Evolutionary conservation across 148 eudicot species (phyloP).

Genomic region (Nyssa sinensis): DNA sequence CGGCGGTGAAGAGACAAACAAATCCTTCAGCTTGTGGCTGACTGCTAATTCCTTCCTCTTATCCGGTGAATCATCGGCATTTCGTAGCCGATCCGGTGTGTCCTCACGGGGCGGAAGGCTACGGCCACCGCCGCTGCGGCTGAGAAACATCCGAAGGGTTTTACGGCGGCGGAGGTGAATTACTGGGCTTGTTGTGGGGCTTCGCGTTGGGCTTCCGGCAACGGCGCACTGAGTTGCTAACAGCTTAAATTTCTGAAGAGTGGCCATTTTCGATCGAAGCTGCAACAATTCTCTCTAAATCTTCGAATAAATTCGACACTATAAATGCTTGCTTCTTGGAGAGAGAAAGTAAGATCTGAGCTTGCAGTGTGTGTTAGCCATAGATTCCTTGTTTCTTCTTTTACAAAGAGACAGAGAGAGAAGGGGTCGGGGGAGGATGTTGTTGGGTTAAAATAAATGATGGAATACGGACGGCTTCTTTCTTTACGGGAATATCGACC

Average conservation of each 20-base stretch:
- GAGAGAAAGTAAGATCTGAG: slow-evolving; percentile 20
- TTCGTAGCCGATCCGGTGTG: slow-evolving; percentile 20
- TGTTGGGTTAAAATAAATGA: too few species aligned
- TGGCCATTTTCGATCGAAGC: slow-evolving; percentile 39
- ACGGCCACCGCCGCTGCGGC: slow-evolving; percentile 34
- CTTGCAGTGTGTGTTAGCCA: slow-evolving; percentile 1
- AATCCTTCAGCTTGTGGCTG: slow-evolving; percentile 67
- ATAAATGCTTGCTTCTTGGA: not conserved
- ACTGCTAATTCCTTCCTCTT: slow-evolving; percentile 30
- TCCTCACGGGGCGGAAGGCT: slow-evolving; percentile 29
- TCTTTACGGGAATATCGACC: too few species aligned
- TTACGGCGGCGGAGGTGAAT: slow-evolving; percentile 95
- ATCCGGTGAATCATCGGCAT: slow-evolving; percentile 2
- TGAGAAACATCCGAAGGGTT: slow-evolving; percentile 87
- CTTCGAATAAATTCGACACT: not conserved
- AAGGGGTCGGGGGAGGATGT: too few species aligned
- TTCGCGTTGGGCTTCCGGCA: slow-evolving; percentile 65
- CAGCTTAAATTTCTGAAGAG: slow-evolving; percentile 85
- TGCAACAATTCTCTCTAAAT: not conserved
- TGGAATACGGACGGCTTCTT: too few species aligned
- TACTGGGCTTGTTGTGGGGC: slow-evolving; percentile 82
- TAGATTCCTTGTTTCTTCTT: slow-evolving; percentile 17
- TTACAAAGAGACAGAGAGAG: not conserved
- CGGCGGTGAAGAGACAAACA: slow-evolving; percentile 72
- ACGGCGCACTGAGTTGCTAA: slow-evolving; percentile 81